Base-by-base conservation (phyloP, 75 land plant species). In the Pseudotsuga menziesii region DNA sequence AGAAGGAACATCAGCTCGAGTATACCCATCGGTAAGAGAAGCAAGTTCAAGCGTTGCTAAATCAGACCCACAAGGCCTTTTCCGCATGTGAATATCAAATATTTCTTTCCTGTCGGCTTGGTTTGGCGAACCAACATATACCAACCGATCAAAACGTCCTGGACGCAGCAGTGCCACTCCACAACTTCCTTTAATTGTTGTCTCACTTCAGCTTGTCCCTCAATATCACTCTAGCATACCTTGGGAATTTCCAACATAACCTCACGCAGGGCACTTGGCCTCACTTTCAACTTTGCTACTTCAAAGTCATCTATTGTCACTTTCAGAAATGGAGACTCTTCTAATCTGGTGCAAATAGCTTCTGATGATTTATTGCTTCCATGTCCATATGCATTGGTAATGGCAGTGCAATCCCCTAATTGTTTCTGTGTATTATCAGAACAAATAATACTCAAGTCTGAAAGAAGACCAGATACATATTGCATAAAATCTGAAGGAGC, bases 261-360 rank as follows among this genome's bases (percentile, higher is more conserved):
- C 98, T 97, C 99, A 58, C 98, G 84, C 99, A 97, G 93, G 35
- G 96, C 98, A 89, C 99, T 95, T 3, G 99, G 98, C 76, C 91
- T 85, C 56, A 93, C 89, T 89, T 90, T 93, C 80, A 87, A 79
- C 67, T 86, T 89, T 72, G 98, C 99, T 62, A 82, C 88, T 72
- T 95, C 91, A 84, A 97, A 95, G 73, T 97, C 98, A 44, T 91
- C 90, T 75, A 83, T 19, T 5, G 82, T 82, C 17, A 93, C 79
- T 77, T 76, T 79, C 39, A 92, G 76, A 11, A 41, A 25, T 39
- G 54, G 12, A 56, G 35, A n/a, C 3, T 41, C 35, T 22, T 7
- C 17, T 22, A 29, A 54, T 58, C 76, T 25, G 36, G 76, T 29
- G 26, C 9, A 11, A 25, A 23, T 27, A 12, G 27, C 76, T 8